Evolutionary conservation across 106 monocot species (phyloP).

Genomic region (Acorus calamus): DNA sequence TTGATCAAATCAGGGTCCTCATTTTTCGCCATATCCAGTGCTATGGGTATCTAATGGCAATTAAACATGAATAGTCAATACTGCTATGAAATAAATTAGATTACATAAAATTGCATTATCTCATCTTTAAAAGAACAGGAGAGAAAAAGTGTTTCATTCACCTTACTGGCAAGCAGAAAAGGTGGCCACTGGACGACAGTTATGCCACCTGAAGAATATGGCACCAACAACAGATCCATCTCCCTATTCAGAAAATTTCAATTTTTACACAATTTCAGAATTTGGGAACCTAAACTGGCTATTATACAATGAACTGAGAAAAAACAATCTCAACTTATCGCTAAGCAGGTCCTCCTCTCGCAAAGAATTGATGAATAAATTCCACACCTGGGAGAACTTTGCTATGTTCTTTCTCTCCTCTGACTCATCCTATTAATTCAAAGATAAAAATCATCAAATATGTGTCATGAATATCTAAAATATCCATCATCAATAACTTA

Average conservation of each 20-base stretch:
- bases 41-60: slow-evolving; percentile 70
- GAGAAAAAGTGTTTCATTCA: slow-evolving; percentile 7
- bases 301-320: not conserved
- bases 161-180: slow-evolving; percentile 97
- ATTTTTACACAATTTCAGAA: too few relatives aligned
- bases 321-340: slow-evolving; percentile 34
- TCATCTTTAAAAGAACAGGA: too few relatives aligned
- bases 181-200: slow-evolving; percentile 96
- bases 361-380: slow-evolving; percentile 65
- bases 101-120: not conserved
- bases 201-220: slow-evolving; percentile 54
- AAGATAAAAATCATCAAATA: not conserved
- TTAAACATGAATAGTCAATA: slow-evolving; percentile 1
- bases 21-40: slow-evolving; percentile 94
- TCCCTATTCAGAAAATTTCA: slow-evolving; percentile 36
- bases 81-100: not conserved
- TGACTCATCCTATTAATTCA: slow-evolving; percentile 37
- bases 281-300: too few relatives aligned
- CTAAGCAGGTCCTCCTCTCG: slow-evolving; percentile 79
- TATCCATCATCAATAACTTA: too few relatives aligned
- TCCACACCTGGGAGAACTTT: slow-evolving; percentile 84
- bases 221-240: slow-evolving; percentile 75
- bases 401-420: slow-evolving; percentile 47
- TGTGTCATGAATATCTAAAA: too few relatives aligned
- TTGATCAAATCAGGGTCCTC: slow-evolving; percentile 65